phyloP scores from a whole-genome alignment of 495 filamentous ascomycete species.

The Penicillium coffeae region DNA sequence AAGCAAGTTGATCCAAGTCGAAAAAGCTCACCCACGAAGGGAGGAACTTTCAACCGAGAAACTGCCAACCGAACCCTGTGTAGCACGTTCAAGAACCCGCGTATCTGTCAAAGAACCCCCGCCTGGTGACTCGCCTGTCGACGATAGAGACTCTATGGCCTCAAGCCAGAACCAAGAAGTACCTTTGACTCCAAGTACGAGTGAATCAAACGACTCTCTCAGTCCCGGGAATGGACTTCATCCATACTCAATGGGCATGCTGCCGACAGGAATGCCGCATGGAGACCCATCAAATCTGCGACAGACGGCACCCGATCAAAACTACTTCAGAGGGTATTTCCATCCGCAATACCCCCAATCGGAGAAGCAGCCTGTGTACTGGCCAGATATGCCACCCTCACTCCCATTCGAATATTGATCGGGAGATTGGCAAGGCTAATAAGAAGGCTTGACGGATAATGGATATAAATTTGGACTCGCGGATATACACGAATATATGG shows the following conservation, averaged over 20 bases:
- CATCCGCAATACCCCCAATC: neutral
- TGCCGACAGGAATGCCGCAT: neutral
- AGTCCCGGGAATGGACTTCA: neutral
- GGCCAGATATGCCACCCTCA: neutral
- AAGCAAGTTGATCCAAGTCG: conserved; percentile 18
- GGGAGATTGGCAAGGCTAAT: neutral
- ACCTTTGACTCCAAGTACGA: neutral
- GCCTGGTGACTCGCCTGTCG: neutral
- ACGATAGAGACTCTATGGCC: neutral
- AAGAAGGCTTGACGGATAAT: no score
- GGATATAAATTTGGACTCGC: no score
- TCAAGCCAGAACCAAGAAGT: neutral
- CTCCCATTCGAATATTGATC: neutral
- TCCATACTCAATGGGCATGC: neutral
- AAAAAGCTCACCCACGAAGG: conserved; percentile 22
- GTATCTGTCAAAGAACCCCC: conserved; percentile 3
- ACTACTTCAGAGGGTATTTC: neutral
- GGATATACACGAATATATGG: no score
- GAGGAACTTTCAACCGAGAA: conserved; percentile 15
- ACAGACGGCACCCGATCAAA: neutral
- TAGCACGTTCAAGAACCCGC: neutral
- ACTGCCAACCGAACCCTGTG: conserved; percentile 3
- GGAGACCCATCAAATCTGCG: neutral
- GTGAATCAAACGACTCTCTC: neutral
- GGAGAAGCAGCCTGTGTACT: neutral